Evolutionary conservation across 352 stramenopile genomes (phyloP), one percentile per base, ranked within the genome.

Genomic region (Phytophthora vignae): DNA sequence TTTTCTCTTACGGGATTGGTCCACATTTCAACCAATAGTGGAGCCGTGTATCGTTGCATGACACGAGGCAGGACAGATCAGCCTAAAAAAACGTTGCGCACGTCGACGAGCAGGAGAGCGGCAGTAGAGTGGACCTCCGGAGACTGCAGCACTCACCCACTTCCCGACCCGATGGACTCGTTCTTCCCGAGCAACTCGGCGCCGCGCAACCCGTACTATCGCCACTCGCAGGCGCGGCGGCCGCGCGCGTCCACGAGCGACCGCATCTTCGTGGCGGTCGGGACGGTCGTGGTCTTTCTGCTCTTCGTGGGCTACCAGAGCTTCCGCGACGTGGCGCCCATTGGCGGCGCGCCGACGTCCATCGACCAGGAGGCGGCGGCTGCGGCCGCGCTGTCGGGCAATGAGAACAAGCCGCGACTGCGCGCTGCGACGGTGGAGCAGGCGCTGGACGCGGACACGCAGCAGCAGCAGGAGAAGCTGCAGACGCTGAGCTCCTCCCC

Each of bases 181-280:
- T 91, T 93, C 80, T 91, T 92, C 82, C 78, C 83, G 58, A 86
- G 59, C 67, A 82, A 71, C 73, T 74, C 76, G 50, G 74, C 76
- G 65, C 84, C 83, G 68, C 81, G 82, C 60, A 95, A 95, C 57
- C 88, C 86, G 60, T 95, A 93, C 78, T 95, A 94, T 70, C 85
- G 87, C n/a, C 85, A 93, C 67, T 81, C 81, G 4, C 78, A 90
- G 64, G 27, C 52, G n/a, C 48, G 56, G 3, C 59, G 67, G 15
- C 60, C 71, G 29, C 70, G 74, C 0, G 52, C 72, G 46, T 81
- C 78, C 48, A 79, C 79, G 19, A 81, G 71, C 38, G 86, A 91
- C 67, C 81, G 84, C 64, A 57, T 90, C 9, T 91, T 90, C 70
- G 77, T 91, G 25, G 53, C 92, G 14, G 74, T 94, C 2, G 84